Base-by-base conservation (phyloP, 2,329 filamentous ascomycete genomes). In the Drechslerella dactyloides region DNA sequence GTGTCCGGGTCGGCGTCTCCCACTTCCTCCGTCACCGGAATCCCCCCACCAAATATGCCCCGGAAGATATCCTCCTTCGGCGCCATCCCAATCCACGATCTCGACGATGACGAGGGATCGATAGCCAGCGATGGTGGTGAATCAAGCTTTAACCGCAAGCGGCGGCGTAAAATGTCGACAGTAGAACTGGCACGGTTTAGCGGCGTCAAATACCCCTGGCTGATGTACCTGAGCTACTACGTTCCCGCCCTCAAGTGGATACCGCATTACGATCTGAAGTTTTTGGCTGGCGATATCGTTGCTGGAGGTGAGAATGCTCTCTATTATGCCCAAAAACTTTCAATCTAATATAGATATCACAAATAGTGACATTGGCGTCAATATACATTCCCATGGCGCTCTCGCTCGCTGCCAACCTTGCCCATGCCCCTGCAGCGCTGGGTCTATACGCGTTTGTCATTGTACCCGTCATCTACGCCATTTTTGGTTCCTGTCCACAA, bases 341-440 rank as follows among this genome's bases (percentile, higher is more conserved):
- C 0, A 15, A 50, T 40, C 50, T 63, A 19, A 59, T 15, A n/a
- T 17, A 13, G 10, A 11, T 44, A 40, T 21, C n/a, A 27, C 8
- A 19, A 24, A 13, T 48, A 76, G 75, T 97, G 74, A 97, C 94
- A n/a, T 89, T 99, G 82, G 91, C 93, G n/a, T 96, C 93, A 24
- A 94, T 99, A 82, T 99, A 99, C 79, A 89, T 99, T 40, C 94
- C 94, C 57, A 97, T 99, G 93, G 90, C 92, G 0, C 85, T 99
- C 13, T 97, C 94, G 0, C 89, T 96, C 74, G 92, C 94, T 62
- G 87, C 91, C 44, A 97, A 97, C 78, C 87, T 99, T 46, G 92
- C 90, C 4, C 94, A 97, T 78, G 87, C 97, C 1, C 92, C 93
- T 7, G 90, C 94, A 0, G 93, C 97, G 77, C 93, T 96, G 77